Conservation (phyloP, 352 stramenopile species). For the Phytophthora pini region DNA sequence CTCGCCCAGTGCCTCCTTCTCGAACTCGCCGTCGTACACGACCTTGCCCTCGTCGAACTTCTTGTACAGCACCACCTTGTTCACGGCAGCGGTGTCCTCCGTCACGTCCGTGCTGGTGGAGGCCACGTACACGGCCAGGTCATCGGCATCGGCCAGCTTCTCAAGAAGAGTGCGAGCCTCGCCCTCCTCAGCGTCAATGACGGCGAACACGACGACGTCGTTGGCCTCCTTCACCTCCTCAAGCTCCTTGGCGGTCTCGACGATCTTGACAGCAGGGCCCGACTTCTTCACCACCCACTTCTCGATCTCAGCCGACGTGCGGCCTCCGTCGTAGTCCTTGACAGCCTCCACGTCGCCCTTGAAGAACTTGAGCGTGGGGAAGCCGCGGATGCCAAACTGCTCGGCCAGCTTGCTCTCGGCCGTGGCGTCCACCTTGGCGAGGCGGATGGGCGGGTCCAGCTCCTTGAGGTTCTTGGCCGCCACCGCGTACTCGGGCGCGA, state of each 20-base stretch:
- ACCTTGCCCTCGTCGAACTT: conserved; percentile 89
- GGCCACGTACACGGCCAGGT: conserved; percentile 80
- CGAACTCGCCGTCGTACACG: conserved; percentile 79
- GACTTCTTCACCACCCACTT: conserved; percentile 94
- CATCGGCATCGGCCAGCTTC: conserved; percentile 77
- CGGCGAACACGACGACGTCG: conserved; percentile 87
- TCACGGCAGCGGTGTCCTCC: conserved; percentile 58
- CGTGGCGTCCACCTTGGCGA: conserved; percentile 92
- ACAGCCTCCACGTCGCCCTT: conserved; percentile 80
- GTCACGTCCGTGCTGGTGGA: conserved; percentile 73
- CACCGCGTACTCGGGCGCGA: conserved; percentile 91
- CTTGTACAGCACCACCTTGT: conserved; percentile 85
- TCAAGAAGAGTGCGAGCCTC: conserved; percentile 71
- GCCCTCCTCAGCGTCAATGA: conserved; percentile 84
- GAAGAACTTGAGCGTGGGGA: conserved; percentile 95
- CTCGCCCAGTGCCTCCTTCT: conserved; percentile 57
- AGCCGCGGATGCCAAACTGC: conserved; percentile 86
- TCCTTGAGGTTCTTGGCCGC: conserved; percentile 85
- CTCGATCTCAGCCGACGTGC: conserved; percentile 87
- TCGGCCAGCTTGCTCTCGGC: conserved; percentile 80
- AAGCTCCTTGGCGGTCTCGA: conserved; percentile 78
- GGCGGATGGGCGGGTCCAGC: conserved; percentile 72
- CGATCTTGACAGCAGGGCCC: conserved; percentile 84
- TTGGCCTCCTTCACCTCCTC: conserved; percentile 80
- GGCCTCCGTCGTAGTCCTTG: conserved; percentile 91